phyloP scores from a whole-genome alignment of 352 stramenopile species.

The Phytophthora brassicae region DNA sequence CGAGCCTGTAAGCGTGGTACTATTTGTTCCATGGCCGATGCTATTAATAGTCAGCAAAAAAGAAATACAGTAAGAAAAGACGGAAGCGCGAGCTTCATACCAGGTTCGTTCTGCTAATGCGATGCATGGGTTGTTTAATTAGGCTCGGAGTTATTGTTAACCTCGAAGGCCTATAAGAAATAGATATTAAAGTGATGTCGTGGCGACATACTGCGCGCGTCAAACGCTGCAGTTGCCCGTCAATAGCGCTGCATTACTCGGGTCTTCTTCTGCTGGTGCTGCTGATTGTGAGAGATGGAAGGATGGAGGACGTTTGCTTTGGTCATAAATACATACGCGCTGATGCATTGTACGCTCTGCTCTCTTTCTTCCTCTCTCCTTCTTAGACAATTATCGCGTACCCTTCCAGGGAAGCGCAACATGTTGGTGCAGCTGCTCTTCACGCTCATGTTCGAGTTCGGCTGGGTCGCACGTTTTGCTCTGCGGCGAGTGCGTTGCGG shows the following conservation, averaged over 20 bases:
- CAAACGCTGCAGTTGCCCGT: background rate
- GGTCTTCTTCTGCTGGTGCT: background rate
- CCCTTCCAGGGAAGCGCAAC: constrained; percentile 70
- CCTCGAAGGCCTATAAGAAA: constrained; percentile 3
- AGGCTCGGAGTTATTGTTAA: background rate
- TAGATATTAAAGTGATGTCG: constrained; percentile 5
- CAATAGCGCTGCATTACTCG: background rate
- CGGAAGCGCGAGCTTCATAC: background rate
- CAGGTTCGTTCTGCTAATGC: background rate
- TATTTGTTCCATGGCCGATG: no score
- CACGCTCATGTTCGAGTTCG: constrained; percentile 38
- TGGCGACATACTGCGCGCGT: background rate
- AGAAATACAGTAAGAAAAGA: background rate
- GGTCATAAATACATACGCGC: constrained; percentile 11
- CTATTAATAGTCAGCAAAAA: no score
- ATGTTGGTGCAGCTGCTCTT: constrained; percentile 65
- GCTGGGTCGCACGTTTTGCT: constrained; percentile 19
- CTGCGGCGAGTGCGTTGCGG: constrained; percentile 47
- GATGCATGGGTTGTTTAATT: constrained; percentile 5
- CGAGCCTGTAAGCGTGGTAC: constrained; percentile 7
- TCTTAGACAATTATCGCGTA: constrained; percentile 36
- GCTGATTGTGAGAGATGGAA: no score
- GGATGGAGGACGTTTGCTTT: background rate
- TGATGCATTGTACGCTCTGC: background rate
- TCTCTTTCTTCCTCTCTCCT: background rate